Conservation (phyloP, 1,284 basidiomycete species). For the Ceratobasidium sp. region DNA sequence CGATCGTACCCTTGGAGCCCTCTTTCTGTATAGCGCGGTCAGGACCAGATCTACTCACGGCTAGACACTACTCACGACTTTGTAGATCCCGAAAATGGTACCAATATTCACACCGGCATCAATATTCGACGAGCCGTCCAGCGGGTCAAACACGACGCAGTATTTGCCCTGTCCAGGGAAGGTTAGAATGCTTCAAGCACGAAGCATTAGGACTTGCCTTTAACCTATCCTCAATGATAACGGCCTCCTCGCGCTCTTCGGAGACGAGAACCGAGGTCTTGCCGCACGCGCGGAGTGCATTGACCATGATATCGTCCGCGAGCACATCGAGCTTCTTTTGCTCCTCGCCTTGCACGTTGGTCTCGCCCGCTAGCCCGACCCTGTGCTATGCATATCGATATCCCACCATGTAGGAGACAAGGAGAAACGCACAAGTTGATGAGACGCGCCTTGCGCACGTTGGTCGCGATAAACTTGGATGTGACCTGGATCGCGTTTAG, state of each 20-base stretch:
- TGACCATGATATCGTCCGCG: conserved; percentile 99
- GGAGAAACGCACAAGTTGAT: conserved; percentile 87
- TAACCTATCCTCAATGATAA: conserved; percentile 83
- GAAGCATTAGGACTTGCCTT: conserved; percentile 53
- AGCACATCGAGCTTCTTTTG: conserved; percentile 99
- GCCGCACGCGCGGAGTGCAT: conserved; percentile 90
- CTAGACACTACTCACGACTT: conserved; percentile 66
- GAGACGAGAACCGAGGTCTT: conserved; percentile 97
- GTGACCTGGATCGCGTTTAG: conserved; percentile 96
- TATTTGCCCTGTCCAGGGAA: conserved; percentile 71
- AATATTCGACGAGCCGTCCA: conserved; percentile 98
- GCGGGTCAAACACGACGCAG: conserved; percentile 98
- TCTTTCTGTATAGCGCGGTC: conserved; percentile 62
- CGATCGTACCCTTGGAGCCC: conserved; percentile 79
- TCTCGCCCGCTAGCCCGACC: conserved; percentile 94
- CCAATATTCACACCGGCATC: conserved; percentile 99
- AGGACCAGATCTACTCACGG: conserved; percentile 35
- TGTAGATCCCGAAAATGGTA: conserved; percentile 99
- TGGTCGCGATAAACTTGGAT: conserved; percentile 97
- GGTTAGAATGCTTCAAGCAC: conserved; percentile 45
- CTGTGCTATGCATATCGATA: conserved; percentile 57
- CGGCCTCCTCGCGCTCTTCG: conserved; percentile 93
- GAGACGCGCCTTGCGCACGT: conserved; percentile 94
- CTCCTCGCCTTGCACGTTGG: conserved; percentile 98
- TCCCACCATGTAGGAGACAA: not conserved